Conservation (phyloP, 768 basidiomycete species). For the Lactarius tabidus region DNA sequence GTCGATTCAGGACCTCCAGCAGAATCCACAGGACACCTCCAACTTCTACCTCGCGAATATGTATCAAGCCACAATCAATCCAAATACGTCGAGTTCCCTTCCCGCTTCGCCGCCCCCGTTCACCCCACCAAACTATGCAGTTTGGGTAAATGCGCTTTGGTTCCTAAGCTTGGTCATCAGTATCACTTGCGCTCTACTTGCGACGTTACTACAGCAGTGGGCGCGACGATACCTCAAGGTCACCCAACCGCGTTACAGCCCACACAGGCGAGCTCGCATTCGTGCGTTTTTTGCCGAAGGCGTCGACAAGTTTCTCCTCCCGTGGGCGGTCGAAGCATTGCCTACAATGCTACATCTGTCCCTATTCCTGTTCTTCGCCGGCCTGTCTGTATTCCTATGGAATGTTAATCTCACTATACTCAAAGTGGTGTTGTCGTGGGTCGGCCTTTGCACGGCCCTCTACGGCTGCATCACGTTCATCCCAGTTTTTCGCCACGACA, state of each 20-base stretch:
- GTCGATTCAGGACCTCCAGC: neutral
- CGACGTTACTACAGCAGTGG: neutral
- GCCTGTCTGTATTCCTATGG: neutral
- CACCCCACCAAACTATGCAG: neutral
- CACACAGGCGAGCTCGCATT: neutral
- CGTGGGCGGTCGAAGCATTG: neutral
- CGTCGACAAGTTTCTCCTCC: neutral
- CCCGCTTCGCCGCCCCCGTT: neutral
- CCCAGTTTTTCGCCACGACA: neutral
- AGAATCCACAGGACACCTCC: neutral
- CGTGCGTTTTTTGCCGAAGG: neutral
- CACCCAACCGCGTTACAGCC: neutral
- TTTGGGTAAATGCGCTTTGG: neutral
- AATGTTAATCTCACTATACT: neutral
- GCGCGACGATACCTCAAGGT: neutral
- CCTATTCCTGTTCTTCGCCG: neutral
- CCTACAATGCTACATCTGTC: neutral
- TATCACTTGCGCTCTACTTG: neutral
- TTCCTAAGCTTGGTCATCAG: neutral
- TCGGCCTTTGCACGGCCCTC: neutral
- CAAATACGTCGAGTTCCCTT: neutral
- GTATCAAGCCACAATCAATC: fast-evolving
- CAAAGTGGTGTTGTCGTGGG: neutral
- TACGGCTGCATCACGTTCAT: neutral
- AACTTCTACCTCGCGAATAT: neutral